Base-by-base conservation (phyloP, 306 rosid species). In the Cicer bijugum region DNA sequence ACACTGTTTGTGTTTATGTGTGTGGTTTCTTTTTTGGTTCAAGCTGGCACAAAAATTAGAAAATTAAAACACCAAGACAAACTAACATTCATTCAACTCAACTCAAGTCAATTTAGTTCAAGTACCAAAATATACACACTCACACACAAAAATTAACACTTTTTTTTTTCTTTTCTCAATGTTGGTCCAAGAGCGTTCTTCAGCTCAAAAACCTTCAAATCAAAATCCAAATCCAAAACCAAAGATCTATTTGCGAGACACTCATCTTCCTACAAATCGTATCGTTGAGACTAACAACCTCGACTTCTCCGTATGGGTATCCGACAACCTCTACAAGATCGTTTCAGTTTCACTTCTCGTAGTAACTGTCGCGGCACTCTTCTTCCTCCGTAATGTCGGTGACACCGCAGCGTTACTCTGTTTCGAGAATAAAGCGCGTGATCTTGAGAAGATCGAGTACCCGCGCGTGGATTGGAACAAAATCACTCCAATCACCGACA, bases 101-200 rank as follows among this genome's bases (percentile, higher is more conserved):
- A 67, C 77, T 75, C 65, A 79, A 83, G 79, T 80, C 86, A 77
- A 80, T 61, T 46, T 9, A 37, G 7, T 20, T 46, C 35, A 63
- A 61, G 12, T 37, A 37, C 46, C 16, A 7, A 38, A 15, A 37
- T 14, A 12, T 3, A 2, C 23, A 56, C 33, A 6, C 56, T 0
- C 56, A 38, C 35, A 42, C 53, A 40, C 38, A 19, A 28, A 4
- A 28, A 6, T 56, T 3, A 59, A 58, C 9, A 33, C 63, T 5
- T 0, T 6, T 7, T 63, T 65, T 12, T 9, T 4, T 28, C 35
- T 28, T 28, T 33, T 28, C 44, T 69, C 74, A 90, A 81, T 94
- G 99, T 87, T 88, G 82, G 97, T 94, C 92, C 99, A 94, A 83
- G 93, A 88, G 5, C 91, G 95, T 38, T 72, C 81, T 44, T 67